A percentile compares a stretch with the other conserved stretches of the same genome.
Evolutionary conservation across 179 eudicot species (phyloP).

Genomic region (Silene vulgaris): DNA sequence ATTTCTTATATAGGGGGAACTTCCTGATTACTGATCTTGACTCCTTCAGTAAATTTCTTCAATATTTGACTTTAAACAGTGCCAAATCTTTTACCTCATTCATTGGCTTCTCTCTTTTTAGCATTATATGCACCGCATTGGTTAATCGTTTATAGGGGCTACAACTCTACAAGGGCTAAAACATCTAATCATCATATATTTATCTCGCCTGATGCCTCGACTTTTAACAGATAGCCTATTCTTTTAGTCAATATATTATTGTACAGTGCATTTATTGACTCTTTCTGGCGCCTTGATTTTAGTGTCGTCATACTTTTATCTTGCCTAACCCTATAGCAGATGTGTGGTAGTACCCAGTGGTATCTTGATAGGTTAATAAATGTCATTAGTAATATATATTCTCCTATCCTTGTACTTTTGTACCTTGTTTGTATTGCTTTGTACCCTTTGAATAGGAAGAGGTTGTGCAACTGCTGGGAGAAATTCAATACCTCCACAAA

Average conservation of each 20-base stretch:
- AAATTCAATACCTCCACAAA: slow-evolving; percentile 54
- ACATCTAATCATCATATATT: not conserved
- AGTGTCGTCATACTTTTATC: not conserved
- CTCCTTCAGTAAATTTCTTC: not conserved
- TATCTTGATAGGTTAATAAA: not conserved
- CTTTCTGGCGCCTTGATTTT: not conserved
- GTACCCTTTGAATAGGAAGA: slow-evolving; percentile 84
- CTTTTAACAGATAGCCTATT: not conserved
- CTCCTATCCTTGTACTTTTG: slow-evolving; percentile 35
- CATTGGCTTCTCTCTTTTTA: not conserved
- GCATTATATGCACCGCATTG: not conserved
- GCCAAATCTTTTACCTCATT: not conserved
- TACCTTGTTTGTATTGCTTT: slow-evolving; percentile 50
- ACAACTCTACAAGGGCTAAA: not conserved
- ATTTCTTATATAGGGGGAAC: not conserved
- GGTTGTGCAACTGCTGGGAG: slow-evolving; percentile 86
- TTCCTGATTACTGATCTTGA: not conserved
- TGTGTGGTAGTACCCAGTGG: not conserved
- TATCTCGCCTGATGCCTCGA: not conserved
- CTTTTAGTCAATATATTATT: not conserved
- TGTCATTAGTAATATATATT: slow-evolving; percentile 11
- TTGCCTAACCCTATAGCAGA: not conserved
- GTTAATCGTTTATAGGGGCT: not conserved
- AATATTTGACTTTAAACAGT: not conserved
- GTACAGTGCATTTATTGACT: not conserved